A percentile compares a stretch with the other conserved stretches of the same genome.
Conservation (phyloP, 2,329 filamentous ascomycete species). For the Botrytis squamosa region DNA sequence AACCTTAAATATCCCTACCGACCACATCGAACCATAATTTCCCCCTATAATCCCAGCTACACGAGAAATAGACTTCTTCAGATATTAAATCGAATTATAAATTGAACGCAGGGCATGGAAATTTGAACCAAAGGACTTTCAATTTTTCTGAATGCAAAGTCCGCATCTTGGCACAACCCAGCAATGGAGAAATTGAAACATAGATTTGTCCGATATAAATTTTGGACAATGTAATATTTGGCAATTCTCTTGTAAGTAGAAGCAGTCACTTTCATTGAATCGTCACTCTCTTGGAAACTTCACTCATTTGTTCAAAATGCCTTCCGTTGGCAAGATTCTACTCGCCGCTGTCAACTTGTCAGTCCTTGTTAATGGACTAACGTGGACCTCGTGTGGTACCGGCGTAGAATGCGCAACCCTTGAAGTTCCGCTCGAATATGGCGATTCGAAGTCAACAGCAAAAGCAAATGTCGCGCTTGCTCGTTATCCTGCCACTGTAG, state of each 20-base stretch:
- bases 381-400: constrained; percentile 23
- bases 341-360: constrained; percentile 1
- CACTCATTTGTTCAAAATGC: neutral
- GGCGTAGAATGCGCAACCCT: constrained; percentile 21
- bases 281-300: neutral
- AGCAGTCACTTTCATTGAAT: neutral
- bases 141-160: neutral
- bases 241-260: neutral
- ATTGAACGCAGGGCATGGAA: neutral
- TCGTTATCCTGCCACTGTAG: constrained; percentile 1
- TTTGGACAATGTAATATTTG: neutral
- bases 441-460: neutral
- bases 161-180: neutral
- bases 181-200: neutral
- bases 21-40: neutral
- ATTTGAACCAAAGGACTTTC: neutral
- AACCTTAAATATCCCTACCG: neutral
- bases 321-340: neutral
- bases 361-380: constrained; percentile 5
- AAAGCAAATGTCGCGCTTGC: constrained; percentile 1
- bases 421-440: constrained; percentile 25
- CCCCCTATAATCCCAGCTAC: neutral
- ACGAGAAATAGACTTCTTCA: neutral
- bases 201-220: neutral
- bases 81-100: neutral